Percentiles rank a stretch among this genome's conserved stretches.
Conservation (phyloP, 768 basidiomycete species). For the Favolaschia claudopus region DNA sequence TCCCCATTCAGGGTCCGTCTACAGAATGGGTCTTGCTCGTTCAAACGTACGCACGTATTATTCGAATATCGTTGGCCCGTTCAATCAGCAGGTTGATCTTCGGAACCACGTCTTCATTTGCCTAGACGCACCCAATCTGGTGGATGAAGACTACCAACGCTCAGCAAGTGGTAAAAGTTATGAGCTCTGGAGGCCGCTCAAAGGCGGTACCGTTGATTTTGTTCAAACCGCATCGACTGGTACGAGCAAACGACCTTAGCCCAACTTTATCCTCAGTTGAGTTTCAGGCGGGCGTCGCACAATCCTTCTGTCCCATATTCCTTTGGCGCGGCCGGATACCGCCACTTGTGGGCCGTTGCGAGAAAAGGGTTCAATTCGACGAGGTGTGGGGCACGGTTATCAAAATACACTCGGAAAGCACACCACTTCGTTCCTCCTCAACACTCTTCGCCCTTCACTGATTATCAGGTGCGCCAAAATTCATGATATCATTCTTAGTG, state of each 20-base stretch:
- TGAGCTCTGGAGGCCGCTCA: conserved; percentile 61
- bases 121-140: conserved; percentile 79
- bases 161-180: conserved; percentile 57
- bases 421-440: conserved; percentile 76
- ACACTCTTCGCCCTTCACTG: conserved; percentile 66
- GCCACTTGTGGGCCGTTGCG: conserved; percentile 80
- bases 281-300: conserved; percentile 49
- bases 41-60: conserved; percentile 67
- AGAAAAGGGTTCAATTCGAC: conserved; percentile 74
- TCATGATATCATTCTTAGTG: background rate
- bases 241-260: conserved; percentile 42
- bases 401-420: conserved; percentile 85
- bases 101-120: conserved; percentile 77
- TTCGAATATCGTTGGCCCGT: conserved; percentile 67
- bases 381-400: conserved; percentile 83
- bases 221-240: conserved; percentile 50
- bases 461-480: conserved; percentile 73
- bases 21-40: conserved; percentile 62
- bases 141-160: conserved; percentile 82
- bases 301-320: conserved; percentile 87
- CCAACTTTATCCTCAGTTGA: conserved; percentile 5
- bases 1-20: background rate
- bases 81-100: conserved; percentile 67
- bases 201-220: conserved; percentile 66
- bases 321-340: conserved; percentile 76